These are phyloP conservation scores for Staphylotrichum tortipilum DNA, from an alignment of 495 filamentous ascomycete species.

Conservation along the genomic window DNA sequence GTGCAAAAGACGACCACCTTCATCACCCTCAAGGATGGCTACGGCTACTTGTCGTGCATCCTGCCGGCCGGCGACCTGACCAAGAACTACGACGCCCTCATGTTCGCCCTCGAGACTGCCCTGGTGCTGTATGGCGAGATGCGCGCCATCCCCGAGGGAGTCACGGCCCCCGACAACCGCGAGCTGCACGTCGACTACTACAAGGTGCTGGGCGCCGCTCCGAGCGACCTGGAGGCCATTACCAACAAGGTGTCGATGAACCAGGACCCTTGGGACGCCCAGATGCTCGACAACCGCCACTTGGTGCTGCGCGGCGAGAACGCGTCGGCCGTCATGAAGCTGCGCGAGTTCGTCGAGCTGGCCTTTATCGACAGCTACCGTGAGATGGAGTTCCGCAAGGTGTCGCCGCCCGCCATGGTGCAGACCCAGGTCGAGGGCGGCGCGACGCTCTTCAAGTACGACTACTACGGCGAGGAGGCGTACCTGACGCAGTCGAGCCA, in stretches of 20 bases:
- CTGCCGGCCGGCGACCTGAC: constrained; percentile 67
- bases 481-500: constrained; percentile 97
- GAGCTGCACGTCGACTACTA: constrained; percentile 95
- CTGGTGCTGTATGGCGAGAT: constrained; percentile 85
- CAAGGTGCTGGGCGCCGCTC: constrained; percentile 70
- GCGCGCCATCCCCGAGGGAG: constrained; percentile 68
- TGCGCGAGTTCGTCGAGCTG: constrained; percentile 72
- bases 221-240: constrained; percentile 82
- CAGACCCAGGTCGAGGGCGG: constrained; percentile 98
- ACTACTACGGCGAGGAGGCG: constrained; percentile 90
- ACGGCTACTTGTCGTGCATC: constrained; percentile 83
- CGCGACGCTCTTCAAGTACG: constrained; percentile 83
- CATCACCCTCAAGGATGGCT: constrained; percentile 78
- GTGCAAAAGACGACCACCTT: constrained; percentile 84
- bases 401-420: constrained; percentile 92
- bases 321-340: constrained; percentile 82
- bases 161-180: constrained; percentile 74
- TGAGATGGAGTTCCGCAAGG: constrained; percentile 70
- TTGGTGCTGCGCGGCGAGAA: constrained; percentile 84
- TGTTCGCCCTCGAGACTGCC: constrained; percentile 81
- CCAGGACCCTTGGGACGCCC: constrained; percentile 58
- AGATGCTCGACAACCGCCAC: constrained; percentile 85
- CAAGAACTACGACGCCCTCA: constrained; percentile 86
- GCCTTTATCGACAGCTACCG: constrained; percentile 79
- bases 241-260: constrained; percentile 79